A percentile compares a stretch with the other conserved stretches of the same genome.
Evolutionary conservation across 192 early-diverging fungal species (phyloP).

Genomic region (Entomortierella lignicola): DNA sequence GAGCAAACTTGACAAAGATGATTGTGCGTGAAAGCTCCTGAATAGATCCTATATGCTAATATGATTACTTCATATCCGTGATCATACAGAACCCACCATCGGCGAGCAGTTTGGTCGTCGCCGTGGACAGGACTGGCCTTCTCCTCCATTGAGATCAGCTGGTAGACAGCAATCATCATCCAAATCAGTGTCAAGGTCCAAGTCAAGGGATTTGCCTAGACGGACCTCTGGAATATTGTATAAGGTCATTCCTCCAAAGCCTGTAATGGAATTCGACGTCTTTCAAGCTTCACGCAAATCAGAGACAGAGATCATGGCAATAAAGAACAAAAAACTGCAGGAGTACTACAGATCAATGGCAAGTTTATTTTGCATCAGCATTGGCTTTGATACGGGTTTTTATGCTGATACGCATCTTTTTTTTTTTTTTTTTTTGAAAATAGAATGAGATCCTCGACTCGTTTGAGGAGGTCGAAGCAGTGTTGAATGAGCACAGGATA

Average conservation of each 20-base stretch:
- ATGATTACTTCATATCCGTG: slow-evolving; percentile 17
- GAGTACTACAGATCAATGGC: slow-evolving; percentile 32
- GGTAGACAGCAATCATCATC: not conserved
- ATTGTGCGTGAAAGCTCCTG: no score
- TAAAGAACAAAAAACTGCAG: slow-evolving; percentile 24
- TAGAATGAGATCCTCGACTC: slow-evolving; percentile 37
- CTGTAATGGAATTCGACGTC: slow-evolving; percentile 13
- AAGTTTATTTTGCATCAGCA: not conserved
- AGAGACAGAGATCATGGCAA: slow-evolving; percentile 13
- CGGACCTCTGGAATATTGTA: slow-evolving; percentile 8
- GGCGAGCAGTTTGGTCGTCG: slow-evolving; percentile 47
- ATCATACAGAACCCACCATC: slow-evolving; percentile 20
- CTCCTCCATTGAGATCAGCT: not conserved
- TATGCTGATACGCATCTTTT: no score
- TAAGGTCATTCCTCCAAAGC: slow-evolving; percentile 19
- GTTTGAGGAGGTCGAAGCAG: slow-evolving; percentile 43
- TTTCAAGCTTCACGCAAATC: slow-evolving; percentile 31
- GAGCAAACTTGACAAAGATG: no score
- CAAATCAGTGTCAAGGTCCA: slow-evolving; percentile 19
- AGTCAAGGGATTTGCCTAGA: not conserved
- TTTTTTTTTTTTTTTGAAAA: not conserved
- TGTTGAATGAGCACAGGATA: slow-evolving; percentile 28
- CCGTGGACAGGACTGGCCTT: slow-evolving; percentile 46
- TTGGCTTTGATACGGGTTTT: no score
- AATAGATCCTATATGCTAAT: no score